phyloP scores from a whole-genome alignment of 352 stramenopile species.

The Phytophthora rubi region DNA sequence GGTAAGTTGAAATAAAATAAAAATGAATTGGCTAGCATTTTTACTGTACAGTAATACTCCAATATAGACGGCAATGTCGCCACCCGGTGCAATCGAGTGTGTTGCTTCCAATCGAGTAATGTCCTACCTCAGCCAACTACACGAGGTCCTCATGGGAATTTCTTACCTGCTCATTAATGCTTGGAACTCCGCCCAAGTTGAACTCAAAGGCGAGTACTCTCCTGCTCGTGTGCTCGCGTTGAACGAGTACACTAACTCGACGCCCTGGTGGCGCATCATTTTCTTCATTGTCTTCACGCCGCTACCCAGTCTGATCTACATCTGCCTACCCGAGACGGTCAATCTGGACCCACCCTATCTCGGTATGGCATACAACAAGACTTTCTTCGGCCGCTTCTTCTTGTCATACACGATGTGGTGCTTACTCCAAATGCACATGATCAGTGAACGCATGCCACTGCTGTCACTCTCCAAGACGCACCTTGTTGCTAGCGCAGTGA shows the following conservation, averaged over 20 bases:
- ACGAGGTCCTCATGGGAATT: not conserved
- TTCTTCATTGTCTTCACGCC: constrained; percentile 11
- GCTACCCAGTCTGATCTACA: constrained; percentile 14
- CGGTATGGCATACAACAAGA: constrained; percentile 22
- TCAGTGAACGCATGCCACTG: constrained; percentile 16
- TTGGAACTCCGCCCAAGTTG: constrained; percentile 12
- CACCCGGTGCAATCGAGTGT: too few species aligned
- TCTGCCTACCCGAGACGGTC: constrained; percentile 19
- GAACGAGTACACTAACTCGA: constrained; percentile 7
- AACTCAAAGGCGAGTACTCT: constrained; percentile 16
- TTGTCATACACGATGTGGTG: constrained; percentile 30
- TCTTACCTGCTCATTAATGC: not conserved
- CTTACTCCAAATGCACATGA: constrained; percentile 23
- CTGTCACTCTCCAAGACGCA: constrained; percentile 19
- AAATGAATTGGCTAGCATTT: too few species aligned
- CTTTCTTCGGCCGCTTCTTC: constrained; percentile 31
- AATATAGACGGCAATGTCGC: too few species aligned
- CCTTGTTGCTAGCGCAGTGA: constrained; percentile 13
- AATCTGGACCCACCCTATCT: constrained; percentile 8
- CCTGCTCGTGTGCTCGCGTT: constrained; percentile 3
- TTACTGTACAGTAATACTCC: too few species aligned
- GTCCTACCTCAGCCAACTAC: not conserved
- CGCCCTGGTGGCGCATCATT: constrained; percentile 8
- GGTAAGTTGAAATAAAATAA: too few species aligned
- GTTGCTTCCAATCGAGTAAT: too few species aligned